These are phyloP conservation scores for Stenocarpella maydis DNA, from an alignment of 2,329 filamentous ascomycete species.

Conservation along the genomic window DNA sequence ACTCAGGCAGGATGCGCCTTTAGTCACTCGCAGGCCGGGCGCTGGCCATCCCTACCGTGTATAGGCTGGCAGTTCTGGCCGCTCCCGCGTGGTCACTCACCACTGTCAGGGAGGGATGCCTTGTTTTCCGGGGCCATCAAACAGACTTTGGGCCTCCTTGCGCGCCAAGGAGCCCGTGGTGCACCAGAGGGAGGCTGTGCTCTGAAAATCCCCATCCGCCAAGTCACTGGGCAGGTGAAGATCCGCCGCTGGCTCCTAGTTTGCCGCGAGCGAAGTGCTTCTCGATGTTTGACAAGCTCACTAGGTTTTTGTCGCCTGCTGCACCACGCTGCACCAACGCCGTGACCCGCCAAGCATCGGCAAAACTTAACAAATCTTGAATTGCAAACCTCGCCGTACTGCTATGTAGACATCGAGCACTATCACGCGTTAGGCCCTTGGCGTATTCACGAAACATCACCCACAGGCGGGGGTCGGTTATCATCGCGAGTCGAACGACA, in stretches of 20 bases:
- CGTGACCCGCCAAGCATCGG: constrained; percentile 15
- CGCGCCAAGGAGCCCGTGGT: constrained; percentile 16
- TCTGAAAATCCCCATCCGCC: constrained; percentile 25
- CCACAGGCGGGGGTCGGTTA: neutral
- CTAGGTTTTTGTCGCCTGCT: neutral
- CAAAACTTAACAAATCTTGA: constrained; percentile 13
- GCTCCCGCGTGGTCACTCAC: neutral
- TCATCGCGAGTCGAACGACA: constrained; percentile 6
- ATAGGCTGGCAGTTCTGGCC: neutral
- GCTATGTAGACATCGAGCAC: constrained; percentile 8
- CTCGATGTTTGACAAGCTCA: constrained; percentile 20
- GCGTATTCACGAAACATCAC: constrained; percentile 20
- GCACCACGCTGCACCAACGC: neutral
- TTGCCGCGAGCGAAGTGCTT: constrained; percentile 5
- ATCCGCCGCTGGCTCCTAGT: neutral
- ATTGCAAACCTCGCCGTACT: neutral
- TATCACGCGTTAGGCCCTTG: constrained; percentile 16
- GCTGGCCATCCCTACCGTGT: constrained; percentile 6
- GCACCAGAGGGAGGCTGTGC: constrained; percentile 20
- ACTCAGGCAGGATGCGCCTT: neutral
- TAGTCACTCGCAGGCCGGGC: neutral
- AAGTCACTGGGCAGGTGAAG: constrained; percentile 24
- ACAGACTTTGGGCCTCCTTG: constrained; percentile 3
- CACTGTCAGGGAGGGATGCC: neutral
- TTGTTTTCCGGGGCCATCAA: constrained; percentile 11